A percentile compares a stretch with the other conserved stretches of the same genome.
Conservation (phyloP, 2,329 filamentous ascomycete genomes). For the Penicillium fuscoglaucum region DNA sequence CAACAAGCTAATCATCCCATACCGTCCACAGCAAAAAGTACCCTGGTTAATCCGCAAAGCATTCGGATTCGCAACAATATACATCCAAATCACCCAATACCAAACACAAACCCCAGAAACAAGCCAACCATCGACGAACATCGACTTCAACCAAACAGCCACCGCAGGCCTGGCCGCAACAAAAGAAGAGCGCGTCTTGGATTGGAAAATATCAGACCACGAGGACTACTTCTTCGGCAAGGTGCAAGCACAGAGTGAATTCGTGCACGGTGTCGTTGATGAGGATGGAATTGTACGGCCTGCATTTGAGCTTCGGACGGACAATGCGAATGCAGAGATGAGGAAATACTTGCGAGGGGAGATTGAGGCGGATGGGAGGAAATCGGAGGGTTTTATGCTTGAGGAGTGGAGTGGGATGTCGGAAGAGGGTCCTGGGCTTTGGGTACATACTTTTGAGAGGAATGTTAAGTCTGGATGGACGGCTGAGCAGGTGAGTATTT, state of each 20-base stretch:
- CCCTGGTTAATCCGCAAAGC: constrained; percentile 5
- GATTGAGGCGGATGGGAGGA: not conserved
- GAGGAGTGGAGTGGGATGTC: not conserved
- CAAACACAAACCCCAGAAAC: not conserved
- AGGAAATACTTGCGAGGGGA: not conserved
- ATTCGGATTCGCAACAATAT: constrained; percentile 3
- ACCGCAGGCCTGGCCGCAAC: not conserved
- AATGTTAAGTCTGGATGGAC: constrained; percentile 3
- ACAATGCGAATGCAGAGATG: not conserved
- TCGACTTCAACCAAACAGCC: constrained; percentile 3
- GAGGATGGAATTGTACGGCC: not conserved
- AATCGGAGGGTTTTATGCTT: not conserved
- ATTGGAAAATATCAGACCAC: constrained; percentile 1
- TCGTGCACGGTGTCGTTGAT: not conserved
- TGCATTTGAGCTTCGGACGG: not conserved
- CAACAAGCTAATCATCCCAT: not conserved
- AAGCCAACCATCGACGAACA: not conserved
- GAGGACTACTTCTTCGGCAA: constrained; percentile 6
- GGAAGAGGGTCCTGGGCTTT: not conserved
- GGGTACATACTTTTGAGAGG: constrained; percentile 6
- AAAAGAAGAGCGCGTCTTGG: not conserved
- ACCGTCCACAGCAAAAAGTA: not conserved
- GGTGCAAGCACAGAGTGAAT: not conserved
- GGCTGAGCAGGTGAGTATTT: not conserved
- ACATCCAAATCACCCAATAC: constrained; percentile 2